These are phyloP conservation scores for Phaffomyces antillensis DNA, from an alignment of 805 yeast species.

Conservation along the genomic window DNA sequence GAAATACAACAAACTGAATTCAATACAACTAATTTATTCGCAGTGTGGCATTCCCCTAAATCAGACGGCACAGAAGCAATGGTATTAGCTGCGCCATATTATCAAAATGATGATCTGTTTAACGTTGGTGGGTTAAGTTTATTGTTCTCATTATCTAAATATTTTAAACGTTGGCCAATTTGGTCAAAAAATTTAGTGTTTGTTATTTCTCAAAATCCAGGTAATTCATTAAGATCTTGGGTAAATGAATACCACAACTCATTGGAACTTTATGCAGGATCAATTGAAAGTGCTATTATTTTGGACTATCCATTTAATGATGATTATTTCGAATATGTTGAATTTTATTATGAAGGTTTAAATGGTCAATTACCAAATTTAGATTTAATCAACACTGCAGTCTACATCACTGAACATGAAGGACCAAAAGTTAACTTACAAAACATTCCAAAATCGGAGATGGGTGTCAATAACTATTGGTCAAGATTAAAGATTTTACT, in stretches of 20 bases:
- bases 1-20: constrained; percentile 31
- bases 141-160: constrained; percentile 66
- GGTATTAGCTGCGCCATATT: constrained; percentile 87
- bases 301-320: constrained; percentile 62
- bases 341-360: constrained; percentile 75
- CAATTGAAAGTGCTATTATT: constrained; percentile 84
- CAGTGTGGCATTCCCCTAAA: constrained; percentile 83
- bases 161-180: constrained; percentile 77
- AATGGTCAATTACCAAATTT: constrained; percentile 95
- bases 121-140: constrained; percentile 81
- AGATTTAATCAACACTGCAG: constrained; percentile 80
- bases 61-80: constrained; percentile 96
- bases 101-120: constrained; percentile 50
- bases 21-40: constrained; percentile 56
- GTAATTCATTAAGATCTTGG: constrained; percentile 72
- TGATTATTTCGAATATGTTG: constrained; percentile 70
- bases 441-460: constrained; percentile 39
- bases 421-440: constrained; percentile 65
- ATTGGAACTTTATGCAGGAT: constrained; percentile 73
- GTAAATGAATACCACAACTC: constrained; percentile 88
- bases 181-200: constrained; percentile 94
- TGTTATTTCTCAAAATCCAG: constrained; percentile 71
- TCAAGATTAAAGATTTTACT: constrained; percentile 52
- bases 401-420: constrained; percentile 68
- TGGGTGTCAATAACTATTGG: constrained; percentile 41